phyloP scores from a whole-genome alignment of 1,284 basidiomycete genomes.

The Apiotrichum porosum region DNA sequence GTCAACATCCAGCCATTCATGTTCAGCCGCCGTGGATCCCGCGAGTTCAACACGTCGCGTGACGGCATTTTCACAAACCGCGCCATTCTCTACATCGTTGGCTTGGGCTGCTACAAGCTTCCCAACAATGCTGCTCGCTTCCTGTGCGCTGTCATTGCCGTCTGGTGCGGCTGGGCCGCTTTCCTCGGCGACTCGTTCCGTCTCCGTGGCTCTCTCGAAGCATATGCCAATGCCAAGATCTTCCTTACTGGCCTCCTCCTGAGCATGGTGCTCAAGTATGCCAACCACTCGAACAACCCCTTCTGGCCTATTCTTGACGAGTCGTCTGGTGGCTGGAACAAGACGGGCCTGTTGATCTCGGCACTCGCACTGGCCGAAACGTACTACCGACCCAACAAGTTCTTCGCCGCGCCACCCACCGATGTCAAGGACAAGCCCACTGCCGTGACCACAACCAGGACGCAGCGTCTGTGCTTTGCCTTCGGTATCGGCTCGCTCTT shows the following conservation, averaged over 20 bases:
- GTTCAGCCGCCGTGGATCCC: slow-evolving; percentile 53
- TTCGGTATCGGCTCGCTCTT: slow-evolving; percentile 68
- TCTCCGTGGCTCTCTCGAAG: slow-evolving; percentile 51
- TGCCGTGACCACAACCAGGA: slow-evolving; percentile 7
- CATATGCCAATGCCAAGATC: slow-evolving; percentile 52
- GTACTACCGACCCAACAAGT: slow-evolving; percentile 28
- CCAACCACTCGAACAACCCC: slow-evolving; percentile 76
- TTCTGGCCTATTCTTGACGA: slow-evolving; percentile 76
- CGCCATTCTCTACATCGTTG: slow-evolving; percentile 54
- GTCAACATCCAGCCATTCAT: slow-evolving; percentile 63
- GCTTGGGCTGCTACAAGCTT: slow-evolving; percentile 60
- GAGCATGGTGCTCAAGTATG: slow-evolving; percentile 68
- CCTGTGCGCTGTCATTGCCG: slow-evolving; percentile 58
- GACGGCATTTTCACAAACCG: slow-evolving; percentile 55
- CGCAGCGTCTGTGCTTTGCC: slow-evolving; percentile 16
- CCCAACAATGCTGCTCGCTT: slow-evolving; percentile 58
- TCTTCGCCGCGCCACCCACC: slow-evolving; percentile 32
- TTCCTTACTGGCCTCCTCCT: slow-evolving; percentile 63
- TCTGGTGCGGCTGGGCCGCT: slow-evolving; percentile 54
- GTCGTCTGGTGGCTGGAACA: slow-evolving; percentile 67
- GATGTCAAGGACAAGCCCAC: slow-evolving; percentile 14
- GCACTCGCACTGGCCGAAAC: slow-evolving; percentile 41
- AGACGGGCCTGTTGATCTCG: slow-evolving; percentile 55
- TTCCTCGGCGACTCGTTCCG: slow-evolving; percentile 59
- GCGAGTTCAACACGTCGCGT: slow-evolving; percentile 52